These are phyloP conservation scores for Naganishia cerealis DNA, from an alignment of 1,284 basidiomycete species.

Conservation along the genomic window DNA sequence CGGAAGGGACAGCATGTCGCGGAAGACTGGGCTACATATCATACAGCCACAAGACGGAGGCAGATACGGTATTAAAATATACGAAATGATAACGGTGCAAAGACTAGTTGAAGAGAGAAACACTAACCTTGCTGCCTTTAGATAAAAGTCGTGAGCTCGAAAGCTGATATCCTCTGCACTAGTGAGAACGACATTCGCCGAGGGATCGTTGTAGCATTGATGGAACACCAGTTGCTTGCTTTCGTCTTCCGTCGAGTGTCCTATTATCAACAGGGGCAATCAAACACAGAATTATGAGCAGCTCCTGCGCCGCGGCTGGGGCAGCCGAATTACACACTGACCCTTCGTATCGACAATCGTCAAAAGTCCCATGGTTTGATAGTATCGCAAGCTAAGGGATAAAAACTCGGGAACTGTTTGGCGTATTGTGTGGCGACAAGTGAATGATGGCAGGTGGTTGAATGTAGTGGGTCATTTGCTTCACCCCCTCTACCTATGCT, in stretches of 20 bases:
- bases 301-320: not conserved
- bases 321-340: too few relatives aligned
- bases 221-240: not conserved
- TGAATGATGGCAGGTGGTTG: too few relatives aligned
- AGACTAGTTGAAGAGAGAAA: not conserved
- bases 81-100: not conserved
- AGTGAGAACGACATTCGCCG: not conserved
- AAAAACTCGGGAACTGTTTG: too few relatives aligned
- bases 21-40: conserved; percentile 11
- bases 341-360: too few relatives aligned
- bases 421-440: too few relatives aligned
- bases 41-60: not conserved
- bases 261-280: not conserved
- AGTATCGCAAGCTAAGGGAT: too few relatives aligned
- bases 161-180: conserved; percentile 1
- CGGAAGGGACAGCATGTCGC: conserved; percentile 7
- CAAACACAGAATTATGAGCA: not conserved
- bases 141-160: conserved; percentile 3
- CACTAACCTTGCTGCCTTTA: conserved; percentile 15
- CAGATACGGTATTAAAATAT: not conserved
- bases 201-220: conserved; percentile 2
- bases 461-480: too few relatives aligned
- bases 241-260: not conserved
- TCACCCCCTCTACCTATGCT: too few relatives aligned
- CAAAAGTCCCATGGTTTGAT: too few relatives aligned